Base-by-base conservation (phyloP, 208 protist species). In the Crithidia acanthocephali region DNA sequence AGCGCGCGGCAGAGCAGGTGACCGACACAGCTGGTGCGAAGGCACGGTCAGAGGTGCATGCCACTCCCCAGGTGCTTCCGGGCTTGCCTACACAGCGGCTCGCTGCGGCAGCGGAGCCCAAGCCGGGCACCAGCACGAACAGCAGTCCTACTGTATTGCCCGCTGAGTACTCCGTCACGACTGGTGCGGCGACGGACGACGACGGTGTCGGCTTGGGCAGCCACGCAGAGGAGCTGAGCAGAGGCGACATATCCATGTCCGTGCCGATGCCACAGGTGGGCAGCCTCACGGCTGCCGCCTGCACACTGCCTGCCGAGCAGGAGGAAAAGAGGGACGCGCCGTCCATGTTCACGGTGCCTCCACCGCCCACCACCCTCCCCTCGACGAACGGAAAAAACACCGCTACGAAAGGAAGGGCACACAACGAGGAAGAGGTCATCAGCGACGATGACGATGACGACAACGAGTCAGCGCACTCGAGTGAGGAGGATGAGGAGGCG, bases 171-270 rank as follows among this genome's bases (percentile, higher is more conserved):
- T 58, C 47, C 16, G 33, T 30, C 50, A 45, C 33, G 9, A 53
- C 48, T 18, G 23, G 48, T 45, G 22, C 37, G 23, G 25, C 59
- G 4, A 68, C 48, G 13, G 62, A 58, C 16, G 48, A 68, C 13
- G 62, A 68, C 2, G 48, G 28, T 6, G 32, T 58, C 4, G 57
- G 50, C 16, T 32, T 58, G 15, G 18, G 35, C 32, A 16, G 48
- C n/a, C 11, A 2, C 11, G 11, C 20, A 9, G 48, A 58, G 45
- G 62, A 58, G 35, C n/a, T 32, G 27, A 47, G 35, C 48, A 58
- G 48, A 16, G 62, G 48, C 32, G 62, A 47, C 18, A 68, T 68
- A 2, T 68, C 62, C 33, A 58, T 68, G 48, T 58, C 62, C 8
- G 35, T 58, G 62, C 62, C 62, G n/a, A 8, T 68, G 35, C 62